Conservation (phyloP, 2,329 filamentous ascomycete genomes). For the Phialophora expanda region DNA sequence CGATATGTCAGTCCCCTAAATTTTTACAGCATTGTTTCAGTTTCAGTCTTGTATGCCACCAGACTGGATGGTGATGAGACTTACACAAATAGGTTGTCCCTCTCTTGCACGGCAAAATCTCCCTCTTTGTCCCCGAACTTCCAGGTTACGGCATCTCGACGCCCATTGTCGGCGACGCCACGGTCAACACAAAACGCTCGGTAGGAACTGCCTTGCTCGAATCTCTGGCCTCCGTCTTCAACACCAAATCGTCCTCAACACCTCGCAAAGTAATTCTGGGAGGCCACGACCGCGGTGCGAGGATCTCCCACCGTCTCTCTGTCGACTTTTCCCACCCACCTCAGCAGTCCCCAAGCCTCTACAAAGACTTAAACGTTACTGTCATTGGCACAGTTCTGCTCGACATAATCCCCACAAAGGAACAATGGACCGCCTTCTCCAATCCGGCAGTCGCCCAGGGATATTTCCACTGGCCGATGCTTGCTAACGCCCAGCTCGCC, state of each 20-base stretch:
- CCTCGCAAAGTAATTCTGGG: constrained; percentile 50
- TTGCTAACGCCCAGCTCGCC: constrained; percentile 54
- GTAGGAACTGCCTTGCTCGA: constrained; percentile 53
- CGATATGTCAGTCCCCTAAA: constrained; percentile 25
- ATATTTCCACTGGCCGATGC: constrained; percentile 59
- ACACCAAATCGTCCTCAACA: constrained; percentile 33
- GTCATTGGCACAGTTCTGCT: constrained; percentile 51
- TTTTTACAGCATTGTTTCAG: not conserved
- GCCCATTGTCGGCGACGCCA: constrained; percentile 28
- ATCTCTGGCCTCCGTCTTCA: constrained; percentile 46
- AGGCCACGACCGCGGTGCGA: constrained; percentile 58
- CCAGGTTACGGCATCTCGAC: constrained; percentile 40
- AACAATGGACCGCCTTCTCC: constrained; percentile 53
- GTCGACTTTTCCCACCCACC: constrained; percentile 46
- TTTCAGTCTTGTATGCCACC: not conserved
- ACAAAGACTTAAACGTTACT: constrained; percentile 41
- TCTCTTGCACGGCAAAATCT: constrained; percentile 30
- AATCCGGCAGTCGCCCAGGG: constrained; percentile 46
- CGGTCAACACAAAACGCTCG: constrained; percentile 46
- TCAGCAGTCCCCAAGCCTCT: constrained; percentile 11
- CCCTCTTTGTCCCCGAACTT: constrained; percentile 39
- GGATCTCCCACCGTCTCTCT: constrained; percentile 56
- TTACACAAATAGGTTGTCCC: constrained; percentile 30
- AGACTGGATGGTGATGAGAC: not conserved
- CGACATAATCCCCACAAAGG: constrained; percentile 57